Evolutionary conservation across 805 yeast genomes (phyloP).

Genomic region (Phaffomyces thermotolerans): DNA sequence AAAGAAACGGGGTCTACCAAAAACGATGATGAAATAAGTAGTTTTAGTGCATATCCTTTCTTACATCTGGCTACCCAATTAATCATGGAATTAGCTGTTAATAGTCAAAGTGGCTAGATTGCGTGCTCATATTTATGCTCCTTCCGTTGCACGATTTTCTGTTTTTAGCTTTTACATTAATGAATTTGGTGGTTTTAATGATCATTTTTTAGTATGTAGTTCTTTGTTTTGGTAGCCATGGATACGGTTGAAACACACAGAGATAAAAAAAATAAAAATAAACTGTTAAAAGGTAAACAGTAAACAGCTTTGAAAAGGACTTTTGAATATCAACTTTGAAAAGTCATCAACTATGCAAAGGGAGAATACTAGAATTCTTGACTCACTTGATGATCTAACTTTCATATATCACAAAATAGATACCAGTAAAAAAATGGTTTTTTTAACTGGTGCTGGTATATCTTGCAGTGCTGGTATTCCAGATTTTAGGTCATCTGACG

Average conservation of each 20-base stretch:
- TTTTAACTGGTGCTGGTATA: slow-evolving; percentile 93
- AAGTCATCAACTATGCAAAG: background rate
- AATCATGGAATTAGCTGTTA: slow-evolving; percentile 95
- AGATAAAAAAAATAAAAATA: background rate
- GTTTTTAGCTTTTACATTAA: background rate
- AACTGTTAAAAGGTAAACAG: background rate
- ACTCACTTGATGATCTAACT: slow-evolving; percentile 1
- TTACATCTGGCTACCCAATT: slow-evolving; percentile 85
- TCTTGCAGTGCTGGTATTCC: slow-evolving; percentile 97
- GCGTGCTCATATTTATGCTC: background rate
- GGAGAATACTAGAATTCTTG: background rate
- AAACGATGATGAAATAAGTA: slow-evolving; percentile 67
- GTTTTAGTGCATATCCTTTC: slow-evolving; percentile 94
- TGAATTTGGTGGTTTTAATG: too few species aligned
- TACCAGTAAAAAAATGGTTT: slow-evolving; percentile 42
- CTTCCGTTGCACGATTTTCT: background rate
- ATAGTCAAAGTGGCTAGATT: slow-evolving; percentile 50
- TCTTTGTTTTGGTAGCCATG: too few species aligned
- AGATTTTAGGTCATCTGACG: slow-evolving; percentile 81
- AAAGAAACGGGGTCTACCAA: slow-evolving; percentile 22
- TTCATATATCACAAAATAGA: slow-evolving; percentile 19
- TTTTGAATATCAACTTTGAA: background rate
- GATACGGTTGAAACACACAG: background rate
- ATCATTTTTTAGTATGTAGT: too few species aligned
- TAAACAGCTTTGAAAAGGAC: background rate